Conservation (phyloP, 345 rosid genomes). For the Gossypium turneri region DNA sequence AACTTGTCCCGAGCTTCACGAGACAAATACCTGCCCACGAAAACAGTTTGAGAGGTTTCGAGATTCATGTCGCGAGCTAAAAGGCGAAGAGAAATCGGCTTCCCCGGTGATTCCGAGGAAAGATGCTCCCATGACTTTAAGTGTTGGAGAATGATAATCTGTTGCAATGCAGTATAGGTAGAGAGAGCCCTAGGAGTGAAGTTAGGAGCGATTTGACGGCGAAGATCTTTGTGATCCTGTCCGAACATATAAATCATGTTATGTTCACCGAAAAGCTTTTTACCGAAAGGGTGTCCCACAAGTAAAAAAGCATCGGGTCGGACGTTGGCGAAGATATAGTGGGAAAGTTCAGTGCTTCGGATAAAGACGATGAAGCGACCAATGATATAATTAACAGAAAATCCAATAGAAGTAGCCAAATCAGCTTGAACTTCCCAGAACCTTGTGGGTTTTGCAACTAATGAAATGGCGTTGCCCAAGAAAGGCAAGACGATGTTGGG, state of each 20-base stretch:
- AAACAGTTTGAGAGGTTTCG: slow-evolving; percentile 84
- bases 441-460: slow-evolving; percentile 53
- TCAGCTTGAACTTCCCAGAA: slow-evolving; percentile 74
- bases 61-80: slow-evolving; percentile 72
- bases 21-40: slow-evolving; percentile 67
- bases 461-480: slow-evolving; percentile 52
- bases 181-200: slow-evolving; percentile 72
- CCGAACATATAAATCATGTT: slow-evolving; percentile 84
- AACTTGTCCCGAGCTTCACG: slow-evolving; percentile 37
- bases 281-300: slow-evolving; percentile 83
- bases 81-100: slow-evolving; percentile 38
- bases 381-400: slow-evolving; percentile 60
- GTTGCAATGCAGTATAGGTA: slow-evolving; percentile 64
- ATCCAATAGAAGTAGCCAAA: slow-evolving; percentile 36
- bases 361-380: slow-evolving; percentile 67
- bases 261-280: slow-evolving; percentile 81
- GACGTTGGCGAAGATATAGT: slow-evolving; percentile 65
- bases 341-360: slow-evolving; percentile 64
- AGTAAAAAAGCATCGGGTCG: slow-evolving; percentile 79
- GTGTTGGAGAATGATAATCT: slow-evolving; percentile 58
- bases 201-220: slow-evolving; percentile 77
- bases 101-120: slow-evolving; percentile 8
- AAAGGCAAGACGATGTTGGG: slow-evolving; percentile 62
- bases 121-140: slow-evolving; percentile 44
- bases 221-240: slow-evolving; percentile 75